These are phyloP conservation scores for Penicillium egyptiacum DNA, from an alignment of 495 filamentous ascomycete species.

Conservation along the genomic window DNA sequence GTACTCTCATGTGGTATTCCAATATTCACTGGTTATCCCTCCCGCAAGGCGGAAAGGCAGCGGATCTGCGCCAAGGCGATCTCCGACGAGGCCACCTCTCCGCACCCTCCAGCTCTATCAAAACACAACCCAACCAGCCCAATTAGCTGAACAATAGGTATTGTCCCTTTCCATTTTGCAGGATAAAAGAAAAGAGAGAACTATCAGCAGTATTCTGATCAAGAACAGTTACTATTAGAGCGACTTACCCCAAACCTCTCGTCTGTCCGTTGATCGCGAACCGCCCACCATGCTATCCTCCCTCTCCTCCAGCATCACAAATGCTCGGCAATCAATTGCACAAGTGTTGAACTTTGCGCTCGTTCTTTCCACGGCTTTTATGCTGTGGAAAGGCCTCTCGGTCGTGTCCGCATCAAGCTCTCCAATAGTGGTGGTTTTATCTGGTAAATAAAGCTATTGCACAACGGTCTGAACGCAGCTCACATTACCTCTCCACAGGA, in stretches of 20 bases:
- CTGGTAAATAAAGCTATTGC: neutral
- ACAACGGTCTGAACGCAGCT: neutral
- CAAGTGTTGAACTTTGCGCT: conserved; percentile 95
- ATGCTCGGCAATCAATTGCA: conserved; percentile 80
- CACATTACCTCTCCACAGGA: conserved; percentile 67
- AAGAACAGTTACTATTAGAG: neutral
- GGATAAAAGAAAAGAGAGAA: neutral
- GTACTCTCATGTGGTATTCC: neutral
- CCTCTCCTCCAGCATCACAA: conserved; percentile 57
- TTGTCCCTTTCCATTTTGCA: neutral
- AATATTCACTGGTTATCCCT: neutral
- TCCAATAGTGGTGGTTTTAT: conserved; percentile 56
- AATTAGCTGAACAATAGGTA: conserved; percentile 12
- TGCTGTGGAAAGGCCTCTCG: conserved; percentile 93
- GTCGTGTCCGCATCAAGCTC: conserved; percentile 82
- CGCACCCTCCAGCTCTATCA: conserved; percentile 26
- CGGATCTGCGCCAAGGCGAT: conserved; percentile 17
- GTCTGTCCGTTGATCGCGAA: conserved; percentile 1
- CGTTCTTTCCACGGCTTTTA: conserved; percentile 91
- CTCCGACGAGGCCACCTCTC: conserved; percentile 33
- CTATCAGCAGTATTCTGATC: neutral
- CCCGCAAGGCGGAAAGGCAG: conserved; percentile 2
- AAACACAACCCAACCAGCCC: conserved; percentile 20
- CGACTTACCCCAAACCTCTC: conserved; percentile 2
- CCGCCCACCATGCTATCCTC: conserved; percentile 67